Conservation (phyloP, 305 asterid species). For the Caryopteris hybrid region DNA sequence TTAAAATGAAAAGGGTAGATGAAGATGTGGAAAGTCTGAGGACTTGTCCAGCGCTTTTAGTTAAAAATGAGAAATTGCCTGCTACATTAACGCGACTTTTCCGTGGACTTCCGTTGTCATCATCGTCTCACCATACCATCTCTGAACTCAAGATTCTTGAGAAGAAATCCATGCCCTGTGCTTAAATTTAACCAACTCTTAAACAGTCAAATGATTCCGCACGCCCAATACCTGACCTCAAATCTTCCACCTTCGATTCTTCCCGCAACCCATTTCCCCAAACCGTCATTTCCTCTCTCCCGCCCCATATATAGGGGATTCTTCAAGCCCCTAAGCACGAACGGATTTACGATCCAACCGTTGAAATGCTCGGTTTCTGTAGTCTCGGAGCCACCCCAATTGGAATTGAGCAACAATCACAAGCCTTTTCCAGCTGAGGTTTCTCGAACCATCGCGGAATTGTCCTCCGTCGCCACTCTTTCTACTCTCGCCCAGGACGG, state of each 20-base stretch:
- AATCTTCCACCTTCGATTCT: constrained; percentile 28
- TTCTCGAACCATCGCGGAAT: constrained; percentile 70
- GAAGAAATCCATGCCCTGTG: background rate
- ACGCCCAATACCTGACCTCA: constrained; percentile 35
- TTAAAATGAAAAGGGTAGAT: too few species aligned
- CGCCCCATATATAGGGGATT: constrained; percentile 17
- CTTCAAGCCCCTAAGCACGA: constrained; percentile 16
- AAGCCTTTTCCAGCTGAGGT: constrained; percentile 83
- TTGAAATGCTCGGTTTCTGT: constrained; percentile 58
- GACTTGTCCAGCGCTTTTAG: background rate
- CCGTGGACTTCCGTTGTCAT: background rate
- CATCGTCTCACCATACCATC: background rate
- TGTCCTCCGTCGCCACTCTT: constrained; percentile 74
- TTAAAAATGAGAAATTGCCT: background rate
- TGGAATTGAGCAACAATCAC: constrained; percentile 32
- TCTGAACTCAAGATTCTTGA: background rate
- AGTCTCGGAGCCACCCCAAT: constrained; percentile 51
- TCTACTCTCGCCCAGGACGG: constrained; percentile 61
- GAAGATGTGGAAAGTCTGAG: background rate
- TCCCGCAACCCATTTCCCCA: constrained; percentile 24
- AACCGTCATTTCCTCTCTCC: constrained; percentile 17
- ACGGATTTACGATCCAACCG: constrained; percentile 27
- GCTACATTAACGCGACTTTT: background rate
- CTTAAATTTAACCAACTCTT: background rate
- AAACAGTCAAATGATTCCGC: constrained; percentile 46